Evolutionary conservation across 2,329 filamentous ascomycete genomes (phyloP).

Genomic region (Microascus cirrosus): DNA sequence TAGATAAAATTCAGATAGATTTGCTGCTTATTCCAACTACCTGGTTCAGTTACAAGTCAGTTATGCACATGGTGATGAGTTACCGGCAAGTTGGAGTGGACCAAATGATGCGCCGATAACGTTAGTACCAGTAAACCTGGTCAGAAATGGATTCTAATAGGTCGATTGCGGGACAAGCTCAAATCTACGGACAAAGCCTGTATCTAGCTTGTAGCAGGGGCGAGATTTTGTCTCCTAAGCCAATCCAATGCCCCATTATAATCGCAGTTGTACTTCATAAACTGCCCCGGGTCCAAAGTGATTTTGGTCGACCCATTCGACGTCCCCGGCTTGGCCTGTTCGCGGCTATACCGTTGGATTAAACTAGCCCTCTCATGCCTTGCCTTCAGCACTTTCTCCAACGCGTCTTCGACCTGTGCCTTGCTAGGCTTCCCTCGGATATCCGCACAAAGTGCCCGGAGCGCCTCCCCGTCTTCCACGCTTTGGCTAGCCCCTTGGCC

Average conservation of each 20-base stretch:
- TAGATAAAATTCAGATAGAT: no score
- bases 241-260: conserved; percentile 23
- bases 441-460: conserved; percentile 17
- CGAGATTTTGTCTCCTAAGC: conserved; percentile 5
- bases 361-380: conserved; percentile 24
- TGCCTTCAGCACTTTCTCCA: conserved; percentile 14
- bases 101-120: no score
- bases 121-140: no score
- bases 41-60: no score
- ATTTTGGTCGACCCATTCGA: conserved; percentile 17
- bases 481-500: conserved; percentile 29
- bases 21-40: no score
- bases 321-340: conserved; percentile 25
- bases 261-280: conserved; percentile 27
- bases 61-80: no score
- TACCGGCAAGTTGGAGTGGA: no score
- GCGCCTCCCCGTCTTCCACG: conserved; percentile 27
- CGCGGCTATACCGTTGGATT: conserved; percentile 29
- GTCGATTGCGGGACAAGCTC: no score
- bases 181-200: no score
- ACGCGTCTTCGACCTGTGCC: conserved; percentile 12
- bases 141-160: no score
- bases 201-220: neutral
- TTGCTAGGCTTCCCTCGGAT: conserved; percentile 7
- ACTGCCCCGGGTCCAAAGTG: conserved; percentile 24